Evolutionary conservation across 768 basidiomycete species (phyloP).

Genomic region (Boletus speciosus): DNA sequence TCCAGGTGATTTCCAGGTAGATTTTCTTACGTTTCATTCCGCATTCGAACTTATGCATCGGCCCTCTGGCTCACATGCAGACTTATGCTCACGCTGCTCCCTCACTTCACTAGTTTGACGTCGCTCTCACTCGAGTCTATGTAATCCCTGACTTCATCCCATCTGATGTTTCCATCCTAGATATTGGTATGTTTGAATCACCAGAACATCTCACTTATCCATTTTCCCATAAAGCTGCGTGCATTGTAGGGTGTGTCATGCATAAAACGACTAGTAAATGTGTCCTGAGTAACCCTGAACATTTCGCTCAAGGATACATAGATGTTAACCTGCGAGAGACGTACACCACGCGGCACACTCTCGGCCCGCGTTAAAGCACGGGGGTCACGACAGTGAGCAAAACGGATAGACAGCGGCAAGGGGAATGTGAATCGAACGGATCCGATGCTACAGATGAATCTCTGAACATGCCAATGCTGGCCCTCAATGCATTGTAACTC

Average conservation of each 20-base stretch:
- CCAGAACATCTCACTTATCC: not conserved
- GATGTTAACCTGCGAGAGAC: not conserved
- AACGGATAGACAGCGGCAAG: constrained; percentile 4
- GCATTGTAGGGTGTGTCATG: not conserved
- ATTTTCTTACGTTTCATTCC: not conserved
- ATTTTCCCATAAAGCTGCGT: not conserved
- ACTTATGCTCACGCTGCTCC: too few relatives aligned
- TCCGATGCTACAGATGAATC: constrained; percentile 3
- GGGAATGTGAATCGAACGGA: not conserved
- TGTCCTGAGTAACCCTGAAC: not conserved
- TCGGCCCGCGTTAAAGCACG: not conserved
- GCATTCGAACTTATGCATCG: not conserved
- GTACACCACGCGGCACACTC: not conserved
- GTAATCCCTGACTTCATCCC: not conserved
- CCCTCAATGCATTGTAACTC: not conserved
- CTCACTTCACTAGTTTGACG: not conserved
- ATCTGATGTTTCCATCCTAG: not conserved
- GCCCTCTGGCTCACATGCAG: not conserved
- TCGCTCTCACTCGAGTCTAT: too few relatives aligned
- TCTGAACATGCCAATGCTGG: not conserved
- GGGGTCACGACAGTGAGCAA: not conserved
- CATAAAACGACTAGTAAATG: not conserved
- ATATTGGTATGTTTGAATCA: not conserved
- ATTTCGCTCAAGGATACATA: not conserved
- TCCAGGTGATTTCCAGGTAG: not conserved